These are phyloP conservation scores for Pugionium dolabratum DNA, from an alignment of 345 rosid genomes.

Conservation along the genomic window DNA sequence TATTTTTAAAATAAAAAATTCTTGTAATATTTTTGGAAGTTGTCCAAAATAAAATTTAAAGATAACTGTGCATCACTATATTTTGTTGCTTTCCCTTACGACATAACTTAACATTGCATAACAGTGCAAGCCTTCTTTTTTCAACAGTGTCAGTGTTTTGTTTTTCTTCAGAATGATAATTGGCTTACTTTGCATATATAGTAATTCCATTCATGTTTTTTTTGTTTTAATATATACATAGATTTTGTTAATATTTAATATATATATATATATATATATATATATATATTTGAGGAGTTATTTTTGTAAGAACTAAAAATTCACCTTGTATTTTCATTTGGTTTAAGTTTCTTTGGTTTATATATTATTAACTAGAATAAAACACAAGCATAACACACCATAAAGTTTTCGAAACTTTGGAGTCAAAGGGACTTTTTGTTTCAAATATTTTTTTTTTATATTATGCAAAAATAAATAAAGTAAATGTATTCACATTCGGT, in stretches of 20 bases:
- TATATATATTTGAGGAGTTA: too few relatives aligned
- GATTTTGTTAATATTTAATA: too few relatives aligned
- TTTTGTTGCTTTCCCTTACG: slow-evolving; percentile 26
- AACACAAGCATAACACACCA: not conserved
- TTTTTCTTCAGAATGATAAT: slow-evolving; percentile 6
- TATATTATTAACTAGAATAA: not conserved
- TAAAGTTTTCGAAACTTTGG: not conserved
- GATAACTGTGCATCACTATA: slow-evolving; percentile 13
- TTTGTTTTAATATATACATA: too few relatives aligned
- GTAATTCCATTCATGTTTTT: too few relatives aligned
- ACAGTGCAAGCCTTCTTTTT: slow-evolving; percentile 18
- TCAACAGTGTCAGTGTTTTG: slow-evolving; percentile 21
- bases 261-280: too few relatives aligned
- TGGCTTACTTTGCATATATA: slow-evolving; percentile 2
- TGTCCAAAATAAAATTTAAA: too few relatives aligned
- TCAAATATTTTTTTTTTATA: too few relatives aligned
- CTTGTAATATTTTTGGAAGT: too few relatives aligned
- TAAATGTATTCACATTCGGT: not conserved
- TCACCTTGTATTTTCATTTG: slow-evolving; percentile 1
- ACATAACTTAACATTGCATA: slow-evolving; percentile 20
- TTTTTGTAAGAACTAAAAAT: slow-evolving; percentile 14
- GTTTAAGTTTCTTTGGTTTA: slow-evolving; percentile 12
- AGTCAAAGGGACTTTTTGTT: not conserved
- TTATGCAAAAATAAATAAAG: not conserved
- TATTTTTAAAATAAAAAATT: too few relatives aligned